Evolutionary conservation across 176 grass and related monocot species (phyloP).

Genomic region (Carex pumila): DNA sequence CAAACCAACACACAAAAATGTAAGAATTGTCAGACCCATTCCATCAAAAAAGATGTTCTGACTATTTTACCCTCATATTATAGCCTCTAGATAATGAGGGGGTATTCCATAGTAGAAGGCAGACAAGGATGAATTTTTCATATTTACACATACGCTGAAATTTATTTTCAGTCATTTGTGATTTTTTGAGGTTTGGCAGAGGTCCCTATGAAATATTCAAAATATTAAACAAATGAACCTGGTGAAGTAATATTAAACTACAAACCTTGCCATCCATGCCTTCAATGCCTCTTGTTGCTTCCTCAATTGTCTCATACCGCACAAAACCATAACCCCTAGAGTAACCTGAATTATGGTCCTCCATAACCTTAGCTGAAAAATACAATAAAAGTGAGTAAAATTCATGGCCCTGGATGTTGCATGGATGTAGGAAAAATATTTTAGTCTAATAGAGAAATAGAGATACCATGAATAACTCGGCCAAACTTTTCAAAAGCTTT

Average conservation of each 20-base stretch:
- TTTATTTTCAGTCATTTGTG: background rate
- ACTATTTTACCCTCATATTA: background rate
- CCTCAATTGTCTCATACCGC: conserved; percentile 56
- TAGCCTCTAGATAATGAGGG: background rate
- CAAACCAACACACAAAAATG: background rate
- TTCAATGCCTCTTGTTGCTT: conserved; percentile 67
- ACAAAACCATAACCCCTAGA: conserved; percentile 96
- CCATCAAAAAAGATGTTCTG: background rate
- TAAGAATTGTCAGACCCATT: background rate
- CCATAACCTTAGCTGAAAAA: conserved; percentile 72
- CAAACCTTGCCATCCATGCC: conserved; percentile 95
- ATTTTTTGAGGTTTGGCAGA: background rate
- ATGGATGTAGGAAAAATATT: background rate
- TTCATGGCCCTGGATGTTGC: background rate
- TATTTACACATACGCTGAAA: background rate
- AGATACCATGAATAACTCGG: conserved; percentile 62
- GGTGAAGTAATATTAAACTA: background rate
- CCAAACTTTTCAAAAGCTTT: conserved; percentile 84
- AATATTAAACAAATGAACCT: background rate
- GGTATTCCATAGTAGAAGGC: background rate
- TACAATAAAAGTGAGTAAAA: background rate
- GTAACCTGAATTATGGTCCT: conserved; percentile 61
- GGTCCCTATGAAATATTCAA: background rate
- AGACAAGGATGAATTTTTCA: background rate
- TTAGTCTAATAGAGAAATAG: conserved; percentile 7